Evolutionary conservation across 768 basidiomycete species (phyloP).

Genomic region (Gloeopeniophorella convolvens): DNA sequence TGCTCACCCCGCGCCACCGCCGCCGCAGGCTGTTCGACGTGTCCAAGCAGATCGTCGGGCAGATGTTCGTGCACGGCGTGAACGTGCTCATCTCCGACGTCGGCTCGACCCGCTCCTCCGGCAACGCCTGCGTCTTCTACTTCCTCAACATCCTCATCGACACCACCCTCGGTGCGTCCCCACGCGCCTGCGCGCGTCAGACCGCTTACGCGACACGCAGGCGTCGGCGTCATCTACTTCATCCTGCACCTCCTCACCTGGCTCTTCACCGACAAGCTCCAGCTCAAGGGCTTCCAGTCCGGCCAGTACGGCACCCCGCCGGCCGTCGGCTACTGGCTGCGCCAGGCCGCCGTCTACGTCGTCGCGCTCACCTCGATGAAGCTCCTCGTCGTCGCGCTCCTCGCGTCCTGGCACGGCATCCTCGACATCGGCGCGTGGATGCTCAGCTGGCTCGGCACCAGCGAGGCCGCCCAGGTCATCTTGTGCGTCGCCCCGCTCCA

Average conservation of each 20-base stretch:
- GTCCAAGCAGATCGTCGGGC: slow-evolving; percentile 84
- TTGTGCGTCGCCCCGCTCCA: slow-evolving; percentile 48
- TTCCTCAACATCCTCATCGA: slow-evolving; percentile 92
- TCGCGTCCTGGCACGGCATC: slow-evolving; percentile 64
- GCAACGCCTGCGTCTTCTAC: slow-evolving; percentile 88
- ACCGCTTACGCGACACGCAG: slow-evolving; percentile 32
- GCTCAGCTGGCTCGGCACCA: slow-evolving; percentile 66
- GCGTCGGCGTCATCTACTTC: slow-evolving; percentile 78
- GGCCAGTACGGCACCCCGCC: slow-evolving; percentile 90
- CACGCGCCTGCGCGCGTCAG: neutral
- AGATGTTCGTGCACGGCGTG: slow-evolving; percentile 70
- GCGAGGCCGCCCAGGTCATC: slow-evolving; percentile 66
- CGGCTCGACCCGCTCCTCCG: slow-evolving; percentile 58
- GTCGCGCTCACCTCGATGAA: slow-evolving; percentile 83
- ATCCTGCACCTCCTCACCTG: slow-evolving; percentile 58
- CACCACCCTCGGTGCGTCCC: slow-evolving; percentile 72
- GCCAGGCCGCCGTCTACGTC: slow-evolving; percentile 80
- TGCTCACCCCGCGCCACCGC: neutral
- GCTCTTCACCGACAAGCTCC: slow-evolving; percentile 55
- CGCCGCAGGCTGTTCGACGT: slow-evolving; percentile 85
- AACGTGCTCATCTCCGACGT: slow-evolving; percentile 78
- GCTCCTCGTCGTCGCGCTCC: slow-evolving; percentile 71
- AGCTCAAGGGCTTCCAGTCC: slow-evolving; percentile 72
- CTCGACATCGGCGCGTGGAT: slow-evolving; percentile 81
- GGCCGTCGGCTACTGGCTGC: slow-evolving; percentile 59